Evolutionary conservation across 2,329 filamentous ascomycete genomes (phyloP), one percentile per base, ranked within the genome.

Genomic region (Metarhizium sp.): DNA sequence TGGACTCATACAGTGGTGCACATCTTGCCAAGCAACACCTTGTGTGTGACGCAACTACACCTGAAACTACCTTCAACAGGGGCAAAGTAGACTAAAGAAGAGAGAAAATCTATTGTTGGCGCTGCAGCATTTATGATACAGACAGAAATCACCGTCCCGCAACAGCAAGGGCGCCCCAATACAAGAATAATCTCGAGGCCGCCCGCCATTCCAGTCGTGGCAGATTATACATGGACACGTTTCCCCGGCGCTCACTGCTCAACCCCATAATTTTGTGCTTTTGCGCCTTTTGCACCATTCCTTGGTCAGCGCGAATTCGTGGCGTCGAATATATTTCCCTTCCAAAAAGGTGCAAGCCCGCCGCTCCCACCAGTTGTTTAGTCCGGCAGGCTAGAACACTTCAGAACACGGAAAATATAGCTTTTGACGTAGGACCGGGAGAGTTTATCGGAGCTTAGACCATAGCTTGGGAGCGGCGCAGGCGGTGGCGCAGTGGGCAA

Each of bases 381-480:
- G 42, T 20, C 42, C 16, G n/a, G 2, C 42, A 10, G 42, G 18
- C n/a, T 18, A 16, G 45, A 14, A 10, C 20, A 46, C 5, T 25
- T 46, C 25, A n/a, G 45, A 30, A 30, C 13, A 48, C n/a, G 13
- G 43, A 46, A 46, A 46, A 25, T 46, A 30, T n/a, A 18, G 20
- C 30, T 29, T 8, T 50, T 38, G 48, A 38, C 30, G 10, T 16
- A 7, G 48, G 48, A 10, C 5, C 2, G 47, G 47, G 25, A 32
- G 25, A 32, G 58, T 77, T 82, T 95, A 97, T 83, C 92, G 95
- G 73, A 97, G 88, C 75, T 85, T 78, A 62, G 86, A 82, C 84
- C 90, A 99, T 68, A 99, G 87, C 86, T 96, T 96, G 68, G 92
- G 92, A 55, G 94, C 94, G 60, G 94, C 92, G 73, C 94, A 99